Evolutionary conservation across 192 early-diverging fungal genomes (phyloP).

Genomic region (Rhizophagus sp.): DNA sequence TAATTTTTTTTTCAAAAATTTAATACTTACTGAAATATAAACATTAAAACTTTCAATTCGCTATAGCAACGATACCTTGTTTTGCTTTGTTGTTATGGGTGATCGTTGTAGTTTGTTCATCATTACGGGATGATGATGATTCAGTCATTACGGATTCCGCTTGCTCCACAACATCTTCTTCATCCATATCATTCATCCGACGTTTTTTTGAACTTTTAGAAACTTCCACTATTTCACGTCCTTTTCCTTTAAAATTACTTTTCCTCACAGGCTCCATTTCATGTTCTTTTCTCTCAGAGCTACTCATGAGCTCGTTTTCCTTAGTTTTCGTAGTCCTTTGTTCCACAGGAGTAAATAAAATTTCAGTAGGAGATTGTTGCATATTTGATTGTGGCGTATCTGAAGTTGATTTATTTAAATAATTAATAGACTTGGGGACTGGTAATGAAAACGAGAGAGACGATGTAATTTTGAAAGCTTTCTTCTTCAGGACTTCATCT

Average conservation of each 20-base stretch:
- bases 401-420: neutral
- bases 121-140: too few relatives aligned
- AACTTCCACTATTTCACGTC: neutral
- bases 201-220: neutral
- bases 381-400: neutral
- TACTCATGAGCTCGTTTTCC: neutral
- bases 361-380: neutral
- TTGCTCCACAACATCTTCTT: neutral
- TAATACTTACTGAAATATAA: neutral
- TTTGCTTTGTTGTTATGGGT: neutral
- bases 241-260: neutral
- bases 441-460: neutral
- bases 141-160: neutral
- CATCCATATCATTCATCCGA: neutral
- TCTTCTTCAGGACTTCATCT: neutral
- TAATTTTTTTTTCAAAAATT: neutral
- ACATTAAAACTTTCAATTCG: neutral
- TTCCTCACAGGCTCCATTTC: too few relatives aligned
- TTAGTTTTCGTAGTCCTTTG: neutral
- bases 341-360: neutral
- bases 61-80: neutral
- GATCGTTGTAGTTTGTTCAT: neutral
- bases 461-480: neutral
- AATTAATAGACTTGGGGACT: neutral
- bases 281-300: neutral